Evolutionary conservation across 495 filamentous ascomycete genomes (phyloP), one percentile per base, ranked within the genome.

Genomic region (Durotheca rogersii): DNA sequence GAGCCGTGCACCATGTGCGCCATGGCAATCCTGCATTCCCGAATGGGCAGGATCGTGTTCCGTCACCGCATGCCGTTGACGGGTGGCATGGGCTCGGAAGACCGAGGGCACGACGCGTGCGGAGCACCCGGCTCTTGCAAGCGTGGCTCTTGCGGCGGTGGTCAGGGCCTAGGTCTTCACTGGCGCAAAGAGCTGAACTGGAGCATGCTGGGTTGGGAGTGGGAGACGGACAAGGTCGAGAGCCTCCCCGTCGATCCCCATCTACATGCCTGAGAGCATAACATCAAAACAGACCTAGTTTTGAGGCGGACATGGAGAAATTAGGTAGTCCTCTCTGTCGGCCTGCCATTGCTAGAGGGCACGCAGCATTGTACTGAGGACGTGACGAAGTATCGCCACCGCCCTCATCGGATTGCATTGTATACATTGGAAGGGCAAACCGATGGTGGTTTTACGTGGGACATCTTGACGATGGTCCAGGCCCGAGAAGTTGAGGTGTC

Each of bases 1-100:
- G 93, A 98, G 67, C 93, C 93, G 2, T 98, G 93, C 58, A 75
- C 93, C 21, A 95, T 94, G 82, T 98, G 93, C 69, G 88, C 85
- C 6, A 97, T 97, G 92, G 94, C 89, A 1, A 80, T 96, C 27
- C 73, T 97, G 14, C 90, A 97, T 51, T 96, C 90, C 0, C 81
- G 93, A 19, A 93, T 97, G 74, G 79, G 85, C 3, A 78, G 82
- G 12, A 82, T 92, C 1, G 78, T 94, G n/a, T 95, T 94, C 69
- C 79, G 80, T 16, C 69, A 80, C 7, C 71, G 77, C 10, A 85
- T 85, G 81, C 74, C 68, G 31, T 56, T 69, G 53, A 86, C 81
- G 1, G 84, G 83, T 35, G 80, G 78, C 31, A 66, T 84, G 52
- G 69, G 68, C 56, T 71, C 69, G 4, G 70, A 75, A 58, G 72